Base-by-base conservation (phyloP, 2,329 filamentous ascomycete genomes). In the Xylaria sp. region DNA sequence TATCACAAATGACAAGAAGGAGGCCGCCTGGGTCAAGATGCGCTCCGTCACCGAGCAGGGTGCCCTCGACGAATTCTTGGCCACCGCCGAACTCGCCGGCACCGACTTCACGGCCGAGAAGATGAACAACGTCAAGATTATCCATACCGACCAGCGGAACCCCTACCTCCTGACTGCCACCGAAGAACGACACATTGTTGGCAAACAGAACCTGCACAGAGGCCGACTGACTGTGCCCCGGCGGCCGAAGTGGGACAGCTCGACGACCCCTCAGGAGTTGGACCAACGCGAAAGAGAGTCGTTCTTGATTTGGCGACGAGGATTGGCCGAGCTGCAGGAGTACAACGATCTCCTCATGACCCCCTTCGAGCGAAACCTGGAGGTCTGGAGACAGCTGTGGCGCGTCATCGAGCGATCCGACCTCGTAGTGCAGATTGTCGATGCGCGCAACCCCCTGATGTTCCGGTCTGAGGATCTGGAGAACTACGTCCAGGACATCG, bases 81-180 rank as follows among this genome's bases (percentile, higher is more conserved):
- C 89, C 59, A 99, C 94, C 1, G 95, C 94, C 64, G 92, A 97
- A 77, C 80, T 99, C 68, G 94, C 94, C n/a, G 93, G 92, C 66
- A 99, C 94, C 66, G 94, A 99, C 74, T 99, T 99, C 76, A 97
- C 93, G 0, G 95, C 94, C 34, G 92, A 97, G 80, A 97, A 97
- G 83, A 90, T 96, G 85, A 97, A 93, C 78, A 97, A 95, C 72
- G 90, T 97, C 76, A 97, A 97, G 80, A 97, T 99, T 73, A 97
- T 99, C 68, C 94, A 99, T 74, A 88, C 88, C 66, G 92, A 97
- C 74, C 92, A 97, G 77, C 91, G 89, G 78, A 99, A 99, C 74
- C 94, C 94, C 0, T 99, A 93, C 69, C 80, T 99, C 4, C 80
- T 99, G 16, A 93, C 91, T 0, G 86, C 89, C 0, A 83, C 86